phyloP scores from a whole-genome alignment of 1,139 yeast species.

The Kurtzmaniella quercitrusa region DNA sequence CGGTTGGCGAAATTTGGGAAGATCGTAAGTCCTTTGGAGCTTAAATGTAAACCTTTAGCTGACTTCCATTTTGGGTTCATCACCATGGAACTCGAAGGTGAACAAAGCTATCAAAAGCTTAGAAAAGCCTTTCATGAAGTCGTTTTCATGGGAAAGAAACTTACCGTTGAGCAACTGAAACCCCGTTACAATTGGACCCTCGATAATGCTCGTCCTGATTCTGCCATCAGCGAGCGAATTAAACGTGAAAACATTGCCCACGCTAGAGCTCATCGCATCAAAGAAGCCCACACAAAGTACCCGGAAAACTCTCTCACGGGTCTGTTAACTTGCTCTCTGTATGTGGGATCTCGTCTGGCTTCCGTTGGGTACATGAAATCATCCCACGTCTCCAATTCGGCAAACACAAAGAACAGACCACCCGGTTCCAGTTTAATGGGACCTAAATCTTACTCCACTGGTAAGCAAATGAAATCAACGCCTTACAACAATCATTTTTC shows the following conservation, averaged over 20 bases:
- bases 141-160: slow-evolving; percentile 67
- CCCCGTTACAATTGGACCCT: slow-evolving; percentile 36
- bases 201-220: slow-evolving; percentile 37
- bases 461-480: slow-evolving; percentile 14
- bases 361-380: slow-evolving; percentile 29
- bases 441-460: slow-evolving; percentile 31
- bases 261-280: slow-evolving; percentile 41
- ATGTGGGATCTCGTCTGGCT: slow-evolving; percentile 15
- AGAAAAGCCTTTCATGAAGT: slow-evolving; percentile 62
- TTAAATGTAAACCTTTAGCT: slow-evolving; percentile 44
- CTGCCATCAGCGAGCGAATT: slow-evolving; percentile 23
- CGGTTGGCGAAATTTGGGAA: slow-evolving; percentile 51
- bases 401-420: slow-evolving; percentile 32
- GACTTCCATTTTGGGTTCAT: slow-evolving; percentile 66
- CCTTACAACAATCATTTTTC: slow-evolving; percentile 17
- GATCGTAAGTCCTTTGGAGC: slow-evolving; percentile 39
- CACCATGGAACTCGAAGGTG: slow-evolving; percentile 48
- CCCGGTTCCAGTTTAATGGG: slow-evolving; percentile 33
- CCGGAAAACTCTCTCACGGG: slow-evolving; percentile 22
- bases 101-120: slow-evolving; percentile 37
- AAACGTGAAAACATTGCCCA: slow-evolving; percentile 33
- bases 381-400: slow-evolving; percentile 34
- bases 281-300: slow-evolving; percentile 33
- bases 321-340: slow-evolving; percentile 10
- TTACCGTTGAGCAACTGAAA: slow-evolving; percentile 50